A percentile compares a stretch with the other conserved stretches of the same genome.
Conservation (phyloP, 441 rosid species). For the Bocquillonia castaneifolia region DNA sequence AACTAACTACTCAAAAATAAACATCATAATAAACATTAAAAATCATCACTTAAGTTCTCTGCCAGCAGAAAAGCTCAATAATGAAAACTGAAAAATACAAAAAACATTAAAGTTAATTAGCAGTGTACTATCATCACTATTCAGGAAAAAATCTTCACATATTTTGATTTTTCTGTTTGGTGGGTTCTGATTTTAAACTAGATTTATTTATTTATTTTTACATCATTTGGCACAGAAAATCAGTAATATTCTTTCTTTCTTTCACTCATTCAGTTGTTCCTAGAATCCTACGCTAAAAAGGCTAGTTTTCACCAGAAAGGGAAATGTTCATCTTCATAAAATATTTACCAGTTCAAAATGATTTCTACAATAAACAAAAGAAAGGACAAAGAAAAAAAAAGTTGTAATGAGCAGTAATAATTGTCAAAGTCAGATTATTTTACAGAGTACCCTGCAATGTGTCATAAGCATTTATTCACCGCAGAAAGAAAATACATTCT, state of each 20-base stretch:
- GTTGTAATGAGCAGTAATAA: background rate
- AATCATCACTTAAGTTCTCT: background rate
- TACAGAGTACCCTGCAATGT: constrained; percentile 11
- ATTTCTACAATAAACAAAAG: background rate
- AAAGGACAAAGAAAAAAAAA: background rate
- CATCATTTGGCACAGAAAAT: constrained; percentile 1
- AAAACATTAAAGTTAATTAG: constrained; percentile 24
- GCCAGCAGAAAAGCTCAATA: too few relatives aligned
- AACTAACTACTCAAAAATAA: too few relatives aligned
- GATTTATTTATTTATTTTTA: too few relatives aligned
- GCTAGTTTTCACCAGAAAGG: background rate
- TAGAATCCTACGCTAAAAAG: background rate
- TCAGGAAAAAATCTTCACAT: background rate
- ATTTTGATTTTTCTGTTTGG: constrained; percentile 5
- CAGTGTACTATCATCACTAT: background rate
- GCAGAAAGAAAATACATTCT: too few relatives aligned
- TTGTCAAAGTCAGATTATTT: background rate
- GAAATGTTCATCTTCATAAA: background rate
- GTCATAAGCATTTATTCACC: too few relatives aligned
- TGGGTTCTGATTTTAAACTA: background rate
- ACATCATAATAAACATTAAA: too few relatives aligned
- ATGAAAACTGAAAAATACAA: background rate
- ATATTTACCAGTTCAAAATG: background rate
- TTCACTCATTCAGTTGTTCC: background rate
- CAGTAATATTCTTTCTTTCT: too few relatives aligned